Evolutionary conservation across 352 stramenopile species (phyloP), one percentile per base, ranked within the genome.

Genomic region (Plasmopara muralis): DNA sequence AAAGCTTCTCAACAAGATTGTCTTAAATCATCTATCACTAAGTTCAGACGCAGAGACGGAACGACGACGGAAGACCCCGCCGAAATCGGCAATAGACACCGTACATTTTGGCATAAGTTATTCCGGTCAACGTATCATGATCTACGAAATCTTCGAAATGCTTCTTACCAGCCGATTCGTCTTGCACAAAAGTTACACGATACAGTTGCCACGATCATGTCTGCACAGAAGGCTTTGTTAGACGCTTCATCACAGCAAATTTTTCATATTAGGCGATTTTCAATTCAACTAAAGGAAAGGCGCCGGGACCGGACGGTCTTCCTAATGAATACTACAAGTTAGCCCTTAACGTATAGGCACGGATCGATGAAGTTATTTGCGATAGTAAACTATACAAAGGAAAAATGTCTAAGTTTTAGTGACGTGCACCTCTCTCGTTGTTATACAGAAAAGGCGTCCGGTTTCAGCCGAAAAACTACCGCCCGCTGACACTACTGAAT

Each of bases 271-370:
- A 20, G 34, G 46, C 57, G 6, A 64, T 64, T 13, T 50, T 40
- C 35, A 47, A 25, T 12, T 64, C 41, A 12, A 47, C 37, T 20
- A 56, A 47, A 15, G 50, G 52, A 9, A 60, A 60, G 14, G 46
- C 50, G 0, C 56, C 50, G 3, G 49, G 49, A 8, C 44, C 45
- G 0, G 56, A 64, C 12, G 50, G 56, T 5, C 15, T 64, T 0
- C 50, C 49, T 9, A 48, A 55, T 9, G 44, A 64, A 12, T 63
- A 63, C 49, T 58, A 58, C 44, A 55, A 63, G 31, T 2, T 55
- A 28, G 43, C 38, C 2, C 43, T 42, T 1, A 53, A 7, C 16
- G 25, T 39, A 2, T 55, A 39, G 55, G 38, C 56, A n/a, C 14
- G 33, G 5, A 63, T 57, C 6, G 55, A 51, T 28, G 49, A 55